Base-by-base conservation (phyloP, 257 asterid species). In the Fraxinus americana region DNA sequence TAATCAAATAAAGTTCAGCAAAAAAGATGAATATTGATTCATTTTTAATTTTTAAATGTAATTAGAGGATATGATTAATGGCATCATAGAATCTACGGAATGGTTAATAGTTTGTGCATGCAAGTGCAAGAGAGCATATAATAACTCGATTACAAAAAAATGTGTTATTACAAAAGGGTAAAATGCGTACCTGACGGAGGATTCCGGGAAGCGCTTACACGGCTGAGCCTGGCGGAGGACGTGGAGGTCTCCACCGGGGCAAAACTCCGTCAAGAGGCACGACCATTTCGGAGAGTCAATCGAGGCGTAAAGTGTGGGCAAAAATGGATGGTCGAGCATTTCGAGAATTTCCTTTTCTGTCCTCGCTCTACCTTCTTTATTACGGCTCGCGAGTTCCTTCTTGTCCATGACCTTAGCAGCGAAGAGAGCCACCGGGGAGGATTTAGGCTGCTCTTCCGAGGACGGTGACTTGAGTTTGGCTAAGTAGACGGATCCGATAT, bases 241-340 rank as follows among this genome's bases (percentile, higher is more conserved):
- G 77, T 95, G 99, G 25, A 95, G 90, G 84, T 95, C 99, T 27
- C 99, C 99, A 79, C 98, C 99, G 83, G 99, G 97, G 76, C 98
- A 93, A 78, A 93, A 93, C 85, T 95, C 99, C 35, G 97, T 93
- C 74, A 95, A 59, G 1, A 95, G 86, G 67, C 99, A 93, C 63
- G 94, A 90, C 97, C 98, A 95, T 68, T 92, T 91, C 4, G 97
- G 91, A 1, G 98, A 84, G 19, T 95, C 99, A 9, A 95, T 80
- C 80, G 90, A 82, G 74, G 96, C 94, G 81, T 91, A 91, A 13
- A 95, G 97, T 70, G 90, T 91, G 1, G 99, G 99, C 8, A 95
- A 78, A 35, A 95, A 95, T 0, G 99, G 99, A 67, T 95, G 99
- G 80, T 91, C 98, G 82, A 95, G 14, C 91, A 90, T 90, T 82